Evolutionary conservation across 306 rosid species (phyloP), one percentile per base, ranked within the genome.

Genomic region (Psophocarpus tetragonolobus): DNA sequence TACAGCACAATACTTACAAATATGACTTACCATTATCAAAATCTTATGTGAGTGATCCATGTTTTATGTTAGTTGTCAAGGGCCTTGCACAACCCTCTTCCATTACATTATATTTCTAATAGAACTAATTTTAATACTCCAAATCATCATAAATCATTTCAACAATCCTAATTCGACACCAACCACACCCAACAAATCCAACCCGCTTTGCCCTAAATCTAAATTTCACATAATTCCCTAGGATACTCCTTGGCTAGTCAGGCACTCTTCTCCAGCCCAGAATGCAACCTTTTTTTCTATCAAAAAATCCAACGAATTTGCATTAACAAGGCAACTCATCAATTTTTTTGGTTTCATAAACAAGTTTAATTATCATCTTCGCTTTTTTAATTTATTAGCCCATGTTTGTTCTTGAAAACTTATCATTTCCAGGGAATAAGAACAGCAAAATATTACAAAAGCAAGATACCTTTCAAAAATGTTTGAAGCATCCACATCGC

Each of bases 401-500:
- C 38, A 27, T 68, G 71, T 54, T 23, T 32, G 36, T 72, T 79
- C 39, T 36, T 18, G 26, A 33, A 75, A 50, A 72, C 45, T n/a
- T 45, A 58, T 33, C 24, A 54, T 3, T 73, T 12, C 51, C 60
- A 80, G 23, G 84, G 15, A 66, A 50, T 15, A 72, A 64, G 24
- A 18, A 63, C 54, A 61, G 14, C n/a, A 45, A 72, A 73, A 78
- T 54, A 24, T 58, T 51, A 78, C 70, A 86, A 81, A 81, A 75
- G 86, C 74, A 81, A 76, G 74, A 83, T 87, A 96, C 99, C 99
- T 96, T 88, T 96, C 99, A 75, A 92, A 96, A 81, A 96, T 90
- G 86, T 96, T 96, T 47, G 99, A 94, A 79, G 98, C 89, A 81
- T 96, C 99, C 74, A 96, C 94, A 83, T 96, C 98, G 62, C 99